A percentile compares a stretch with the other conserved stretches of the same genome.
These are phyloP conservation scores for Gossypium davidsonii DNA, from an alignment of 441 rosid genomes.

Conservation along the genomic window DNA sequence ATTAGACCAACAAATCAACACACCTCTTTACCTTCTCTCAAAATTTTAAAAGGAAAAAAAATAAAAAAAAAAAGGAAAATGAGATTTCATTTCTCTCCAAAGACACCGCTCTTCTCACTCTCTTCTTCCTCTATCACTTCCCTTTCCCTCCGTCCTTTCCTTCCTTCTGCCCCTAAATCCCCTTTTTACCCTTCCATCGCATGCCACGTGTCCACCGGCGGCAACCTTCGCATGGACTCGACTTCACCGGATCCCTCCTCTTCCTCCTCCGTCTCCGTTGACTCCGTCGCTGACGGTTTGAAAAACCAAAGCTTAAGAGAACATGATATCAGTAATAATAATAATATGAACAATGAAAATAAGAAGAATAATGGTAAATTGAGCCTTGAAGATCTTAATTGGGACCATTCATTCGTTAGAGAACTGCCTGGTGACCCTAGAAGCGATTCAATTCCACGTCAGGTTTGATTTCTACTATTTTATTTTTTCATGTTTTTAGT, in stretches of 20 bases:
- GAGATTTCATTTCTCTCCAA: background rate
- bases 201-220: constrained; percentile 23
- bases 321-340: background rate
- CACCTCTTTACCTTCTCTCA: background rate
- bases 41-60: background rate
- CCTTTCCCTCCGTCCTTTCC: constrained; percentile 19
- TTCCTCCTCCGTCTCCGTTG: constrained; percentile 31
- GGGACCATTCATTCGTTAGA: constrained; percentile 87
- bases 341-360: constrained; percentile 19
- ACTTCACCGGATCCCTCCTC: constrained; percentile 34
- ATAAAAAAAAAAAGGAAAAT: background rate
- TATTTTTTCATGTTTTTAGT: background rate
- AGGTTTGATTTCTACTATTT: constrained; percentile 34
- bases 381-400: constrained; percentile 69
- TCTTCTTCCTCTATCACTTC: background rate
- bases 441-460: constrained; percentile 62
- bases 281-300: constrained; percentile 62
- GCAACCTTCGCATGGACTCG: constrained; percentile 44
- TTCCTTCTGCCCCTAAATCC: constrained; percentile 12
- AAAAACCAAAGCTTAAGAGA: constrained; percentile 50
- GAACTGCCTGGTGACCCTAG: constrained; percentile 83
- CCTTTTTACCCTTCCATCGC: constrained; percentile 27
- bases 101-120: background rate
- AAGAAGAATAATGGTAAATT: constrained; percentile 11
- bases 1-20: background rate